Evolutionary conservation across 2,329 filamentous ascomycete genomes (phyloP).

Genomic region (Graphilbum ipis-grandicollis): DNA sequence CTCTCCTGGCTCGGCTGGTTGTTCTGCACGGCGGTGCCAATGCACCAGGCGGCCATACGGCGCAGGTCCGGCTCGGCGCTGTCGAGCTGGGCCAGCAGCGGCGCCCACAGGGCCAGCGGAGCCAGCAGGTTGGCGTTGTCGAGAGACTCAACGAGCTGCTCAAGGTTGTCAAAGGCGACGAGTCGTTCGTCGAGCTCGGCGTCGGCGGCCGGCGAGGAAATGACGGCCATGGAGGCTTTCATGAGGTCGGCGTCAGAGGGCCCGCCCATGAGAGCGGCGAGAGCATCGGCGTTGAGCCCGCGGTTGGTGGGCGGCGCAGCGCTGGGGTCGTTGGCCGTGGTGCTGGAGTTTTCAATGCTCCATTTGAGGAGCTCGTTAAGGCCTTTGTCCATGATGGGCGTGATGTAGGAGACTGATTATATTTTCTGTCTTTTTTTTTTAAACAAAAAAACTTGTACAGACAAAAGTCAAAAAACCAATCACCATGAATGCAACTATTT

Average conservation of each 20-base stretch:
- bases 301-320: constrained; percentile 15
- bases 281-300: constrained; percentile 48
- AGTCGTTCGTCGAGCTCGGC: constrained; percentile 51
- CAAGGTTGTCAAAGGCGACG: constrained; percentile 84
- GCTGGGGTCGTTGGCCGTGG: constrained; percentile 8
- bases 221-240: constrained; percentile 64
- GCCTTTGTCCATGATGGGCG: constrained; percentile 17
- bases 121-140: constrained; percentile 96
- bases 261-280: constrained; percentile 63
- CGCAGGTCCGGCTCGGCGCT: constrained; percentile 53
- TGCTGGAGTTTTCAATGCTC: constrained; percentile 16
- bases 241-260: constrained; percentile 86
- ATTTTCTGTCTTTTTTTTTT: too few relatives aligned
- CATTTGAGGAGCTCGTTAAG: constrained; percentile 20
- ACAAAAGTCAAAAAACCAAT: too few relatives aligned
- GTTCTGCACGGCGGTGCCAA: constrained; percentile 92
- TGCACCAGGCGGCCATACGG: constrained; percentile 82
- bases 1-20: constrained; percentile 73
- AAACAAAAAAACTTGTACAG: background rate
- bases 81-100: constrained; percentile 53
- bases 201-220: constrained; percentile 31
- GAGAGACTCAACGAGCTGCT: constrained; percentile 77
- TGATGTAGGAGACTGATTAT: too few relatives aligned
- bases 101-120: constrained; percentile 63
- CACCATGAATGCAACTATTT: too few relatives aligned